These are phyloP conservation scores for Cytospora schulzeri DNA, from an alignment of 2,329 filamentous ascomycete species.

Conservation along the genomic window DNA sequence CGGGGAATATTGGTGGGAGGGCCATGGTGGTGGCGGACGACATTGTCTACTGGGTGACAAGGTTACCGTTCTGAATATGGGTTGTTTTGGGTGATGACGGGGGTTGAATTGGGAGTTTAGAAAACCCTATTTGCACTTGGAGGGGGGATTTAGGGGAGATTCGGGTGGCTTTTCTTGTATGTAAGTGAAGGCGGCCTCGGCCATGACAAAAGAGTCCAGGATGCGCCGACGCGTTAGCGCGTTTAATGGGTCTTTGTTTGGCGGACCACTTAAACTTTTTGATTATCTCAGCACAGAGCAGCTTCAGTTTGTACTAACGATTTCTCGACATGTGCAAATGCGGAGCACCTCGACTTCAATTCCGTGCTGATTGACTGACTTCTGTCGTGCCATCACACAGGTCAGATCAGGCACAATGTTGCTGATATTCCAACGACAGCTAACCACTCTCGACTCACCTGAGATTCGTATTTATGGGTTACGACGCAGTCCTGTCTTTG, in stretches of 20 bases:
- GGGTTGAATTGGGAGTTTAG: neutral
- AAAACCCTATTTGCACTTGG: neutral
- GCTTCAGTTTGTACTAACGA: neutral
- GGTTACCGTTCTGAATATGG: too few species aligned
- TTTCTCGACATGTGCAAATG: too few species aligned
- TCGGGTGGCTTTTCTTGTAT: neutral
- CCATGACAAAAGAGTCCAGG: neutral
- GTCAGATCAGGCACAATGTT: neutral
- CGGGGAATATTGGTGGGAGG: slow-evolving; percentile 46
- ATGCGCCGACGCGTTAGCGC: slow-evolving; percentile 2
- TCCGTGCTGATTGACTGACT: too few species aligned
- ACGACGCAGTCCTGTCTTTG: neutral
- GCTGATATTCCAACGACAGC: neutral
- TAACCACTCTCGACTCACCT: too few species aligned
- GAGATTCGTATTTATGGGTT: too few species aligned
- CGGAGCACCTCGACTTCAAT: too few species aligned
- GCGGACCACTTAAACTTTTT: neutral
- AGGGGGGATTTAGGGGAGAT: neutral
- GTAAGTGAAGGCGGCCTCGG: neutral
- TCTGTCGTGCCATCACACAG: too few species aligned
- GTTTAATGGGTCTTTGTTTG: slow-evolving; percentile 2
- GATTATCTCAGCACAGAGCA: neutral
- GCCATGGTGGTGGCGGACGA: slow-evolving; percentile 41
- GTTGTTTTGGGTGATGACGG: neutral
- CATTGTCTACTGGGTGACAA: too few species aligned